A percentile compares a stretch with the other conserved stretches of the same genome.
Evolutionary conservation across 306 rosid genomes (phyloP).

Genomic region (Cicer cuneatum): DNA sequence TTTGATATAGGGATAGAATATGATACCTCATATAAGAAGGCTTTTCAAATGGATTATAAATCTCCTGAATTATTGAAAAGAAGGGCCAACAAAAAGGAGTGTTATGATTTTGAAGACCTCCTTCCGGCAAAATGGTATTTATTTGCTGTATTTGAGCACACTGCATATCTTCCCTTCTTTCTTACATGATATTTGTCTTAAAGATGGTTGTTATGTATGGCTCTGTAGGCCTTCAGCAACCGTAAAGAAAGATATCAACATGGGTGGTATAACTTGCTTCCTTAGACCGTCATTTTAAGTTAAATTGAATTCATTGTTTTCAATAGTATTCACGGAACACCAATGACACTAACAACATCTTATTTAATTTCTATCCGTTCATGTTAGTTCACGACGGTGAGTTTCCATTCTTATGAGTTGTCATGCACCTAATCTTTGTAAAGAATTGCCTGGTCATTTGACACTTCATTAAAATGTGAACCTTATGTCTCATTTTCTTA

Average conservation of each 20-base stretch:
- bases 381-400: neutral
- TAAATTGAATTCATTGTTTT: slow-evolving; percentile 12
- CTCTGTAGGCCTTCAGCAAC: slow-evolving; percentile 60
- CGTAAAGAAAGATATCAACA: slow-evolving; percentile 57
- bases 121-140: slow-evolving; percentile 57
- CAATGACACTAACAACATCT: slow-evolving; percentile 21
- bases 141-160: slow-evolving; percentile 28
- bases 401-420: slow-evolving; percentile 32
- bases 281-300: slow-evolving; percentile 34
- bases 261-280: slow-evolving; percentile 56
- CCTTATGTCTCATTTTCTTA: slow-evolving; percentile 14
- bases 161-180: slow-evolving; percentile 30
- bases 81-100: slow-evolving; percentile 45
- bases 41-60: slow-evolving; percentile 49
- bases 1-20: slow-evolving; percentile 57
- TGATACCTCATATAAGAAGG: slow-evolving; percentile 57
- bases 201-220: slow-evolving; percentile 45
- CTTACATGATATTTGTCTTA: slow-evolving; percentile 33
- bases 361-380: slow-evolving; percentile 3
- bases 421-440: slow-evolving; percentile 14
- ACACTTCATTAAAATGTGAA: slow-evolving; percentile 29
- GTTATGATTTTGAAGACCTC: slow-evolving; percentile 56
- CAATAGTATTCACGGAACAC: slow-evolving; percentile 19
- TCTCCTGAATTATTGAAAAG: slow-evolving; percentile 51
- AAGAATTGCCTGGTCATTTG: slow-evolving; percentile 39